A percentile compares a stretch with the other conserved stretches of the same genome.
These are phyloP conservation scores for Eruca vesicaria DNA, from an alignment of 441 rosid genomes.

Conservation along the genomic window DNA sequence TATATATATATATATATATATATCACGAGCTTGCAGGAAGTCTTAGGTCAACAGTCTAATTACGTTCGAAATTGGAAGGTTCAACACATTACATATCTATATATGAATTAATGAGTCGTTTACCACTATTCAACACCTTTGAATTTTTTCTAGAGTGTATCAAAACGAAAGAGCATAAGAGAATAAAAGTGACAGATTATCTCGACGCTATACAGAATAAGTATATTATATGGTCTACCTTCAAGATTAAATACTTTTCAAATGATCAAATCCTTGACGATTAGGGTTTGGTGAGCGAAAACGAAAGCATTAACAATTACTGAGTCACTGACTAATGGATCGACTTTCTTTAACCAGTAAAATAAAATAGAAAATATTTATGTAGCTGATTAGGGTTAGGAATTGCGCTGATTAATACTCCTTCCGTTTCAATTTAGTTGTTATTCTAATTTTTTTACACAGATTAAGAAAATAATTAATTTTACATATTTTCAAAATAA, in stretches of 20 bases:
- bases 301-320: slow-evolving; percentile 31
- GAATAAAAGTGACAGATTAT: background rate
- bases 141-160: background rate
- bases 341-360: slow-evolving; percentile 13
- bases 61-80: background rate
- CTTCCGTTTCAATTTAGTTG: no score
- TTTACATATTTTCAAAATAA: no score
- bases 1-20: no score
- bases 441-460: no score
- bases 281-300: slow-evolving; percentile 45
- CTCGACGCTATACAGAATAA: background rate
- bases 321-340: background rate
- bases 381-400: slow-evolving; percentile 10
- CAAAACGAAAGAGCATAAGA: background rate
- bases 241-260: background rate
- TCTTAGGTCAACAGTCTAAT: background rate
- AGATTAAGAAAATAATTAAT: no score
- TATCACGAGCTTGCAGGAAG: background rate
- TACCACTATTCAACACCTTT: background rate
- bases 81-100: background rate
- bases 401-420: background rate
- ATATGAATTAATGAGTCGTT: background rate
- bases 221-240: background rate
- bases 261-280: slow-evolving; percentile 11
- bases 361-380: background rate